Percentiles rank a stretch among this genome's conserved stretches.
phyloP scores from a whole-genome alignment of 2,329 filamentous ascomycete species.

The Drechmeria coniospora region DNA sequence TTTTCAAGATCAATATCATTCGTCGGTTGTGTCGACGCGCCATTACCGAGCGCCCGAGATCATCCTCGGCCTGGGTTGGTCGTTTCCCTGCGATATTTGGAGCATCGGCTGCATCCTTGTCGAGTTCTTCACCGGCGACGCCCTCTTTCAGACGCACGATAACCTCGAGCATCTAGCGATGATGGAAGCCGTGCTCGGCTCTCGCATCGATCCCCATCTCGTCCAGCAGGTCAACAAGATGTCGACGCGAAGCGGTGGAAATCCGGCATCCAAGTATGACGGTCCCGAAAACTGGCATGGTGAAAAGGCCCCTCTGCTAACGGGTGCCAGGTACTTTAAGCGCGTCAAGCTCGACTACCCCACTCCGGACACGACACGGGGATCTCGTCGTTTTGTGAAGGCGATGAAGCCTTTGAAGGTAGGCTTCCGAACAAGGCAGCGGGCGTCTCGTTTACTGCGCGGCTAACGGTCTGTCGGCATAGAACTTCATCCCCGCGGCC shows the following conservation, averaged over 20 bases:
- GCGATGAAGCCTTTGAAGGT: constrained; percentile 56
- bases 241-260: constrained; percentile 38
- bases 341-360: constrained; percentile 50
- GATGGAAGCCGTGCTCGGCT: constrained; percentile 55
- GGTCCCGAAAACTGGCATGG: background rate
- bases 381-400: constrained; percentile 51
- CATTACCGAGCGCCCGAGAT: constrained; percentile 59
- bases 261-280: constrained; percentile 51
- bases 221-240: constrained; percentile 34
- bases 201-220: constrained; percentile 41
- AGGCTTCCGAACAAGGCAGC: too few relatives aligned
- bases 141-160: constrained; percentile 57
- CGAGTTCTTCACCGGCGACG: constrained; percentile 57
- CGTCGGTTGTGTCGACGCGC: constrained; percentile 53
- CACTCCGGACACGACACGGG: constrained; percentile 44
- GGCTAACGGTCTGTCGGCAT: background rate
- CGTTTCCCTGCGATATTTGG: constrained; percentile 58
- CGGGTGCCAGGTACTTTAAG: constrained; percentile 45
- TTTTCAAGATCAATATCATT: constrained; percentile 60
- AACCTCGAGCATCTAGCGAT: constrained; percentile 61
- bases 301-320: background rate
- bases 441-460: too few relatives aligned
- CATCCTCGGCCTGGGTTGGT: constrained; percentile 56
- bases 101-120: constrained; percentile 60
- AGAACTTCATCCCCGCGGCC: background rate